These are phyloP conservation scores for Epichloe bromicola DNA, from an alignment of 2,329 filamentous ascomycete species.

Conservation along the genomic window DNA sequence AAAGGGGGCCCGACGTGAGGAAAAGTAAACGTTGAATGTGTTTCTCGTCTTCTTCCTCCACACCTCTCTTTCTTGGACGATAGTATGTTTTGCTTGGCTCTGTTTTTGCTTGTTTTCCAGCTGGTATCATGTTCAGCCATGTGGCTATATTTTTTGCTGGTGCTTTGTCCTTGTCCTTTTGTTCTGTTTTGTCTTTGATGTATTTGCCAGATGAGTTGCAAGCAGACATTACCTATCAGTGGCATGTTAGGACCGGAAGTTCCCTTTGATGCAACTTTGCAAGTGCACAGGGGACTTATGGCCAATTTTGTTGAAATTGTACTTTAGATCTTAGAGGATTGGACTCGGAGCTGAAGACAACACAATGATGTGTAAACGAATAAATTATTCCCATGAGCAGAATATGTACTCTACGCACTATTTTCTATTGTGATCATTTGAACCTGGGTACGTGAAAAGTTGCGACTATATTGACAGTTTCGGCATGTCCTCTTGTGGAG, in stretches of 20 bases:
- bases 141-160: constrained; percentile 6
- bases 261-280: neutral
- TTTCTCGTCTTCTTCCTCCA: neutral
- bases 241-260: constrained; percentile 24
- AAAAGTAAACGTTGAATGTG: constrained; percentile 10
- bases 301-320: constrained; percentile 25
- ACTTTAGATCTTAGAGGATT: constrained; percentile 21
- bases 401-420: neutral
- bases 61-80: constrained; percentile 3
- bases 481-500: constrained; percentile 17
- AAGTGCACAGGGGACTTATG: constrained; percentile 7
- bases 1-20: constrained; percentile 27
- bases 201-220: constrained; percentile 6
- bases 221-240: constrained; percentile 17
- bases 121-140: constrained; percentile 8
- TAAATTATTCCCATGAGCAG: constrained; percentile 7
- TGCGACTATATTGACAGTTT: constrained; percentile 15
- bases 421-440: neutral
- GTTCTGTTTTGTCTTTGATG: constrained; percentile 7
- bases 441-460: constrained; percentile 11
- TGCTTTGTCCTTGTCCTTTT: constrained; percentile 6
- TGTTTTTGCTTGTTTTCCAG: constrained; percentile 5
- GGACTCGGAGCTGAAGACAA: neutral
- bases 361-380: constrained; percentile 9
- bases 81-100: constrained; percentile 8